Percentiles rank a stretch among this genome's conserved stretches.
phyloP scores from a whole-genome alignment of 2,329 filamentous ascomycete species.

The Colletotrichum kahawae region DNA sequence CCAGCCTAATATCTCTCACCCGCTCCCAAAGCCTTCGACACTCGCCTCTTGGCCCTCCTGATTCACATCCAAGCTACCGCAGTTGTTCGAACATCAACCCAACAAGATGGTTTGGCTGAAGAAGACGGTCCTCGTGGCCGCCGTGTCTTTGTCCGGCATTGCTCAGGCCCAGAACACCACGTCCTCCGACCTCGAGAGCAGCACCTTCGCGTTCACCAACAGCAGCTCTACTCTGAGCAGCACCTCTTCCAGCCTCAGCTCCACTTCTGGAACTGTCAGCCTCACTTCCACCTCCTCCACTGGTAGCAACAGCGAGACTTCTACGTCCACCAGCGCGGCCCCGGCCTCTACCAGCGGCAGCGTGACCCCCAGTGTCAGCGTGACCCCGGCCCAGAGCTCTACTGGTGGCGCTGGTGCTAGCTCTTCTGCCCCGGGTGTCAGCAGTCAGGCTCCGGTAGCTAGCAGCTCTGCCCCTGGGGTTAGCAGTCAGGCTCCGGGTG shows the following conservation, averaged over 20 bases:
- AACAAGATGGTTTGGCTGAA: slow-evolving; percentile 8
- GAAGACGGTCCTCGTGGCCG: neutral
- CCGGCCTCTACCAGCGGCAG: neutral
- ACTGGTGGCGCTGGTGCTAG: neutral
- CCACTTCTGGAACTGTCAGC: neutral
- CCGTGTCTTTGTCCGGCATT: neutral
- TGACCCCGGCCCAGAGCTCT: neutral
- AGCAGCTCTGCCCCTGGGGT: neutral
- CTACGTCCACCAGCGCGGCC: neutral
- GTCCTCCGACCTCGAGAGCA: neutral
- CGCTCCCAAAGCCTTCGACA: neutral
- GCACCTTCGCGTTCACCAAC: neutral
- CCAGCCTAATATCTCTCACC: neutral
- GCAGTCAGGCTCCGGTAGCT: neutral
- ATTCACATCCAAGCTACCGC: neutral
- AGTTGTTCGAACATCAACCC: neutral
- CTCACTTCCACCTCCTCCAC: neutral
- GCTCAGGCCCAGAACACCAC: neutral
- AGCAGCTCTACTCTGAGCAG: neutral
- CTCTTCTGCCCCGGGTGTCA: neutral
- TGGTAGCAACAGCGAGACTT: neutral
- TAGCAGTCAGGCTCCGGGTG: neutral
- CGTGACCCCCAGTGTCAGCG: neutral
- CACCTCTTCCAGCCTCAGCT: neutral
- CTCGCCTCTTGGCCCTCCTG: neutral